Percentiles rank a stretch among this genome's conserved stretches.
phyloP scores from a whole-genome alignment of 2,329 filamentous ascomycete genomes.

The Akanthomyces muscarius region DNA sequence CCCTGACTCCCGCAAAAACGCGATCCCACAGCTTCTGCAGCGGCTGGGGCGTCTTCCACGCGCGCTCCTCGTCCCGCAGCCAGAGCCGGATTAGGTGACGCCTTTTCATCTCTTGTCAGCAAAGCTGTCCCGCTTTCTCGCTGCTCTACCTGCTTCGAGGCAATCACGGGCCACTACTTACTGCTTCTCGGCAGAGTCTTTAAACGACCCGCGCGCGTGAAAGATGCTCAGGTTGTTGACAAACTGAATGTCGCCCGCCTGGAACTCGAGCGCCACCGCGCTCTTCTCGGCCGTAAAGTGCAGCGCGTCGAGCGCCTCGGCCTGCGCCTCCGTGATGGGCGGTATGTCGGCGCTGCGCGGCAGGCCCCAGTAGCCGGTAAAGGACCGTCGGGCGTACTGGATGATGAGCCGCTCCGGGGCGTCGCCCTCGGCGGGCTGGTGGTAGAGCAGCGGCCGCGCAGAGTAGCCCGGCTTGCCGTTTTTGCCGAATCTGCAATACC shows the following conservation, averaged over 20 bases:
- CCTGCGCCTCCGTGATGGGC: slow-evolving; percentile 50
- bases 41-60: slow-evolving; percentile 44
- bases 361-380: slow-evolving; percentile 54
- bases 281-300: slow-evolving; percentile 47
- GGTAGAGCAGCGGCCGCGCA: slow-evolving; percentile 51
- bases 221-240: slow-evolving; percentile 53
- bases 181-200: slow-evolving; percentile 40
- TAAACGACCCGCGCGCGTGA: slow-evolving; percentile 49
- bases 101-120: slow-evolving; percentile 21
- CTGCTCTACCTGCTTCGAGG: too few species aligned
- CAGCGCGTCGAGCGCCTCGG: slow-evolving; percentile 49
- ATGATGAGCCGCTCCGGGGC: slow-evolving; percentile 52
- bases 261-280: slow-evolving; percentile 42
- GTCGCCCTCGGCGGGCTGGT: slow-evolving; percentile 44
- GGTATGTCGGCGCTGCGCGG: slow-evolving; percentile 53
- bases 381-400: slow-evolving; percentile 56
- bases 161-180: slow-evolving; percentile 27
- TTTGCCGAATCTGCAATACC: slow-evolving; percentile 45
- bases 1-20: slow-evolving; percentile 49
- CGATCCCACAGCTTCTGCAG: slow-evolving; percentile 47
- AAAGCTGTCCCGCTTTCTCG: not conserved
- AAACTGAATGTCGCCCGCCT: slow-evolving; percentile 51
- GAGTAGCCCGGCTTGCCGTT: slow-evolving; percentile 39
- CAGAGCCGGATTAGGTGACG: slow-evolving; percentile 48
- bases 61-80: slow-evolving; percentile 46